These are phyloP conservation scores for Claviceps spartinae DNA, from an alignment of 2,329 filamentous ascomycete genomes.

Conservation along the genomic window DNA sequence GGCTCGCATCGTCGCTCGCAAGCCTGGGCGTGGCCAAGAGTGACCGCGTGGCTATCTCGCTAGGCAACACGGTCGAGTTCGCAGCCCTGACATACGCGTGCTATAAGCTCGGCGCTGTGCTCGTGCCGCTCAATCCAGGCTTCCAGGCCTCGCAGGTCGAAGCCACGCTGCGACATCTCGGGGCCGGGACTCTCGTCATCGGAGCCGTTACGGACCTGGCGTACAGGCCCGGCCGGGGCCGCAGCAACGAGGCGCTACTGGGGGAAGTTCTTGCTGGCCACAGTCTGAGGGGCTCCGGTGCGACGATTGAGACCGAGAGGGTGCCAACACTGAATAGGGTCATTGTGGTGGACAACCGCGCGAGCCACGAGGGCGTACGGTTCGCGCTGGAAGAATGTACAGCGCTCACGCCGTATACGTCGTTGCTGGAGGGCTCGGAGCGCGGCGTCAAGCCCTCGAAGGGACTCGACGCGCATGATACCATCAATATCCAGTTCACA, in stretches of 20 bases:
- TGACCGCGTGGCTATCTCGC: slow-evolving; percentile 69
- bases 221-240: slow-evolving; percentile 41
- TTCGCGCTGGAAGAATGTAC: slow-evolving; percentile 30
- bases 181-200: slow-evolving; percentile 61
- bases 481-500: slow-evolving; percentile 93
- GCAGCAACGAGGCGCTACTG: slow-evolving; percentile 38
- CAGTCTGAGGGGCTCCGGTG: slow-evolving; percentile 4
- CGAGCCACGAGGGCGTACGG: slow-evolving; percentile 26
- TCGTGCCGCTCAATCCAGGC: slow-evolving; percentile 85
- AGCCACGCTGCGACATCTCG: slow-evolving; percentile 64
- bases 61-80: slow-evolving; percentile 78
- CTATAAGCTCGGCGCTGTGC: slow-evolving; percentile 85
- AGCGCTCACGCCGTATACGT: slow-evolving; percentile 32
- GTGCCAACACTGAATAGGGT: slow-evolving; percentile 60
- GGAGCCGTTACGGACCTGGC: slow-evolving; percentile 79
- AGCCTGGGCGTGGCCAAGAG: slow-evolving; percentile 65
- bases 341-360: slow-evolving; percentile 67
- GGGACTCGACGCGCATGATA: slow-evolving; percentile 47
- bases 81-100: slow-evolving; percentile 76
- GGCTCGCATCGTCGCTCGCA: slow-evolving; percentile 55
- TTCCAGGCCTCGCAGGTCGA: slow-evolving; percentile 72
- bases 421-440: slow-evolving; percentile 23
- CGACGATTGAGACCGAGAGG: slow-evolving; percentile 23
- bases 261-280: slow-evolving; percentile 20
- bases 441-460: slow-evolving; percentile 16